Evolutionary conservation across 768 basidiomycete species (phyloP).

Genomic region (Tephrocybe sp.): DNA sequence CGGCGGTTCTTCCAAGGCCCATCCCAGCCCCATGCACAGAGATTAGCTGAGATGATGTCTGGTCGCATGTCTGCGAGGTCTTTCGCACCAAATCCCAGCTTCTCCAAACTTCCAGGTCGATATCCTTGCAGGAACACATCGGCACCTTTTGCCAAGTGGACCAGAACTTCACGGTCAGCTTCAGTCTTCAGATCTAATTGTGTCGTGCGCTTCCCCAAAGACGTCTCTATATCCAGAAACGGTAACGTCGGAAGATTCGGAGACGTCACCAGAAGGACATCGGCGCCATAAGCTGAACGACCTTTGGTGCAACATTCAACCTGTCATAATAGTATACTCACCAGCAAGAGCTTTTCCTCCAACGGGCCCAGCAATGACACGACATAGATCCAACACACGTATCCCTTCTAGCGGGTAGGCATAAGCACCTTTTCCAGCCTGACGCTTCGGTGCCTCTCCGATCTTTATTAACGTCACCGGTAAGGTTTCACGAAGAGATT

Average conservation of each 20-base stretch:
- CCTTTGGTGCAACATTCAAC: neutral
- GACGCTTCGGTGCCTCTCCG: slow-evolving; percentile 42
- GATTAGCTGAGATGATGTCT: slow-evolving; percentile 51
- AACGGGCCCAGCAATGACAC: slow-evolving; percentile 58
- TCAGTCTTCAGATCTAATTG: slow-evolving; percentile 48
- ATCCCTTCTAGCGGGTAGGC: slow-evolving; percentile 44
- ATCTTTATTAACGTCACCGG: slow-evolving; percentile 45
- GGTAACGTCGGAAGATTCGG: slow-evolving; percentile 52
- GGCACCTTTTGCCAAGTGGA: slow-evolving; percentile 33
- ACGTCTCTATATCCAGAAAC: slow-evolving; percentile 52
- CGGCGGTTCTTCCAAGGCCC: slow-evolving; percentile 53
- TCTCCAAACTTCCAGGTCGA: slow-evolving; percentile 46
- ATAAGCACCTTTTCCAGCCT: slow-evolving; percentile 1
- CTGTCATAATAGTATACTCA: slow-evolving; percentile 12
- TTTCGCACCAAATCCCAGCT: slow-evolving; percentile 44
- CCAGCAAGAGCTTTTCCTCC: slow-evolving; percentile 57
- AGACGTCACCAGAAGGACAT: slow-evolving; percentile 54
- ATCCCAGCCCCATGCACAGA: slow-evolving; percentile 56
- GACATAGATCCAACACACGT: slow-evolving; percentile 54
- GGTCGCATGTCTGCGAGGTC: slow-evolving; percentile 36
- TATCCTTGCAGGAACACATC: slow-evolving; percentile 66
- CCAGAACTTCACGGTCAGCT: slow-evolving; percentile 30
- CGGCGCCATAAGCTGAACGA: slow-evolving; percentile 49
- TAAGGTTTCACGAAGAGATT: slow-evolving; percentile 32
- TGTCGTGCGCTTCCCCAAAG: slow-evolving; percentile 59